Evolutionary conservation across 2,329 filamentous ascomycete genomes (phyloP).

Genomic region (Nemania abortiva): DNA sequence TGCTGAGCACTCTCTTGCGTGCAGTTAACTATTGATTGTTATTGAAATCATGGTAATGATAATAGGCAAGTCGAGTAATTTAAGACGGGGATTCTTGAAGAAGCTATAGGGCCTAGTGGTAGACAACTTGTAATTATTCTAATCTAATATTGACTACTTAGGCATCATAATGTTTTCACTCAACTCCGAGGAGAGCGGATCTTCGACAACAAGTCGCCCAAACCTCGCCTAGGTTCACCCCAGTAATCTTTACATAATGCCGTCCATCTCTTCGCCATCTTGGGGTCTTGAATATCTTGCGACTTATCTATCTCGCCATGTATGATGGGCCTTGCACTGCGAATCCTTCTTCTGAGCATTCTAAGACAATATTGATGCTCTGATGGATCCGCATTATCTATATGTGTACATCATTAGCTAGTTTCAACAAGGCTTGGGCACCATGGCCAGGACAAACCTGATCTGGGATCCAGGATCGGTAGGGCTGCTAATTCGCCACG

Average conservation of each 20-base stretch:
- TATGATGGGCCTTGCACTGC: background rate
- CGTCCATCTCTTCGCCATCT: background rate
- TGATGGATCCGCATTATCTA: background rate
- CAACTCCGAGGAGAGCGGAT: background rate
- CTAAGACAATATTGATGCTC: background rate
- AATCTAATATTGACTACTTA: too few species aligned
- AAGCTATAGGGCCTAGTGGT: too few species aligned
- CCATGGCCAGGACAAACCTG: background rate
- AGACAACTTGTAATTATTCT: too few species aligned
- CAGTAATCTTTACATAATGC: background rate
- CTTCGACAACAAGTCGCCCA: background rate
- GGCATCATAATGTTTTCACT: background rate
- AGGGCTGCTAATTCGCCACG: background rate
- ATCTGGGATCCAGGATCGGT: background rate
- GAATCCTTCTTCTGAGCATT: background rate
- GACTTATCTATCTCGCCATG: background rate
- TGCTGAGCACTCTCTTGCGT: too few species aligned
- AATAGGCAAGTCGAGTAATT: too few species aligned
- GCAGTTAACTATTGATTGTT: too few species aligned
- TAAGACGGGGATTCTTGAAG: too few species aligned
- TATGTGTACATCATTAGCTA: background rate
- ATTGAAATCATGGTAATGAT: too few species aligned
- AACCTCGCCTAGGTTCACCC: background rate
- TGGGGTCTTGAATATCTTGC: background rate
- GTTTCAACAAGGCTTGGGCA: background rate